A percentile compares a stretch with the other conserved stretches of the same genome.
Evolutionary conservation across 352 stramenopile species (phyloP).

Genomic region (Phytophthora ramorum): DNA sequence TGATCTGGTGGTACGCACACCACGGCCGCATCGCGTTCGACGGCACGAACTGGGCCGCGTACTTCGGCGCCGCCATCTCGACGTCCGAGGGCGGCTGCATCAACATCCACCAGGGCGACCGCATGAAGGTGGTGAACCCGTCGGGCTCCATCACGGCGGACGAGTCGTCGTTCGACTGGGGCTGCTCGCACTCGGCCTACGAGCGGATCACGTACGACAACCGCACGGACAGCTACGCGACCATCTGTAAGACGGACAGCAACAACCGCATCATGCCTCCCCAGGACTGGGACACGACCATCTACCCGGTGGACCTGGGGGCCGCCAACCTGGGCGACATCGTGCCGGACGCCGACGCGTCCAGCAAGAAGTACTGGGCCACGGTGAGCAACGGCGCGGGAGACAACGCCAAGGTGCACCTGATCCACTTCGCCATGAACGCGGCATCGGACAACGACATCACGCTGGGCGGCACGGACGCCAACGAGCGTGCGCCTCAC

Average conservation of each 20-base stretch:
- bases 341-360: conserved; percentile 35
- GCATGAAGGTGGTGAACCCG: conserved; percentile 65
- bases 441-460: conserved; percentile 56
- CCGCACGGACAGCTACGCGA: conserved; percentile 48
- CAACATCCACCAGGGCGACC: conserved; percentile 76
- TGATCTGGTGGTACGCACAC: conserved; percentile 79
- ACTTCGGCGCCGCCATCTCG: conserved; percentile 66
- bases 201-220: conserved; percentile 66
- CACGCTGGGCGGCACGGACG: conserved; percentile 46
- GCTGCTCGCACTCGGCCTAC: conserved; percentile 68
- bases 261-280: conserved; percentile 78
- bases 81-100: conserved; percentile 63
- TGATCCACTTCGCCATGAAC: conserved; percentile 66
- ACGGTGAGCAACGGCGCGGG: conserved; percentile 62
- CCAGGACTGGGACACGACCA: conserved; percentile 52
- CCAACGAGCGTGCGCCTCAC: conserved; percentile 63
- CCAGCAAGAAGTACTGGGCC: conserved; percentile 62
- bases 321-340: conserved; percentile 63
- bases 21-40: conserved; percentile 67
- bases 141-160: conserved; percentile 45
- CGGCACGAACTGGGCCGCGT: conserved; percentile 67
- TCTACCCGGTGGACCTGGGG: conserved; percentile 62
- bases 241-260: conserved; percentile 74
- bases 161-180: conserved; percentile 66
- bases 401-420: conserved; percentile 57